Conservation (phyloP, 2,329 filamentous ascomycete species). For the Shiraia sp. region DNA sequence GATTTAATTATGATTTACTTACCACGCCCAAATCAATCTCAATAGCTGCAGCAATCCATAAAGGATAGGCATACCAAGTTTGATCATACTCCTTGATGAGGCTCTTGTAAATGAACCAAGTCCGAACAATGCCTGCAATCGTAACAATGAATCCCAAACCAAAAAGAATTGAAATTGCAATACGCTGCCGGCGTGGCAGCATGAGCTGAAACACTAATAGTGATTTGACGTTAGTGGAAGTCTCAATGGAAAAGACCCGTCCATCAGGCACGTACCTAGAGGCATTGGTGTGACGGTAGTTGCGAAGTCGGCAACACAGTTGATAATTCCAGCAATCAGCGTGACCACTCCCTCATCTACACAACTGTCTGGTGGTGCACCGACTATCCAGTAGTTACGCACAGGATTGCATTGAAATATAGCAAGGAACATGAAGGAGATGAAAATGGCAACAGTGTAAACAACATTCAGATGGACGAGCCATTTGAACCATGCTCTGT, state of each 20-base stretch:
- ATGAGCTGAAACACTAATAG: conserved; percentile 29
- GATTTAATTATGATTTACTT: conserved; percentile 12
- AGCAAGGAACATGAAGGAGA: conserved; percentile 40
- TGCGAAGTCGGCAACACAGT: conserved; percentile 48
- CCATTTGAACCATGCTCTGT: conserved; percentile 45
- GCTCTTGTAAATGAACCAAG: conserved; percentile 50
- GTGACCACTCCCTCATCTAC: conserved; percentile 48
- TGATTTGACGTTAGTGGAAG: too few species aligned
- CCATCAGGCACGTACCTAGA: conserved; percentile 41
- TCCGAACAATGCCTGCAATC: conserved; percentile 48
- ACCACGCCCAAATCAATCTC: conserved; percentile 54
- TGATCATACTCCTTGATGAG: conserved; percentile 48
- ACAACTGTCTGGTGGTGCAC: conserved; percentile 37
- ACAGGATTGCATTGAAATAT: conserved; percentile 50
- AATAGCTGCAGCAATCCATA: conserved; percentile 53
- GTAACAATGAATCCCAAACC: conserved; percentile 49
- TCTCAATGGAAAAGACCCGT: too few species aligned
- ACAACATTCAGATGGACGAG: conserved; percentile 45
- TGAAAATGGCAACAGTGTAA: conserved; percentile 43
- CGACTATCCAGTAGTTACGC: conserved; percentile 48
- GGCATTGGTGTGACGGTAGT: conserved; percentile 51
- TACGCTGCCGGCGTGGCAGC: conserved; percentile 47
- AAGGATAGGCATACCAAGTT: conserved; percentile 51
- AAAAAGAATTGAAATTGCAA: conserved; percentile 46
- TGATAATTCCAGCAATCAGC: conserved; percentile 48